Conservation (phyloP, 352 stramenopile species). For the Thalassiosira mediterranea region DNA sequence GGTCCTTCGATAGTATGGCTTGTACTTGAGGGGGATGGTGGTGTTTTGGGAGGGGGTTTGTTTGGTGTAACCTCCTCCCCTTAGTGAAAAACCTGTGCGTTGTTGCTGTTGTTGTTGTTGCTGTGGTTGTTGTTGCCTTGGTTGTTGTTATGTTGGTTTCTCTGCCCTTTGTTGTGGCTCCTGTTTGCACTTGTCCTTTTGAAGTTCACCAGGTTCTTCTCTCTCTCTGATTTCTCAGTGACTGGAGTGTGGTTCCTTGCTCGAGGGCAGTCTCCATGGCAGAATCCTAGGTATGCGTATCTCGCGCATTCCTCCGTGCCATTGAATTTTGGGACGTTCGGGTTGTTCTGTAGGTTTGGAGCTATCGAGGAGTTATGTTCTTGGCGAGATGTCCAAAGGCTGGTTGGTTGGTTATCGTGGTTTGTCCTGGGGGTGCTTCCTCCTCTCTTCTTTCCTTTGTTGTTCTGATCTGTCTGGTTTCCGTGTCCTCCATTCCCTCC, state of each 20-base stretch:
- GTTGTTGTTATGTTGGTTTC: too few species aligned
- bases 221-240: neutral
- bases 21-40: neutral
- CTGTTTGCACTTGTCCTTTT: too few species aligned
- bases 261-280: neutral
- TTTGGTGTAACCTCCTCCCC: neutral
- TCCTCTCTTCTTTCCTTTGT: too few species aligned
- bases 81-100: slow-evolving; percentile 11
- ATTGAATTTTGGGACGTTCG: neutral
- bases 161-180: too few species aligned
- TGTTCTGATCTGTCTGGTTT: too few species aligned
- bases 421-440: too few species aligned
- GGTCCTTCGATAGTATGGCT: neutral
- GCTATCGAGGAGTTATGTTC: neutral
- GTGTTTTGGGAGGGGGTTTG: neutral
- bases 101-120: slow-evolving; percentile 5
- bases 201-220: neutral
- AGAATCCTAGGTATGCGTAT: neutral
- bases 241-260: neutral
- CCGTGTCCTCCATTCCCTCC: too few species aligned
- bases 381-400: neutral
- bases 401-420: too few species aligned
- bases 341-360: neutral
- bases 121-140: neutral
- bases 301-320: slow-evolving; percentile 1